Evolutionary conservation across 352 stramenopile genomes (phyloP).

Genomic region (Pythium pyrilobum): DNA sequence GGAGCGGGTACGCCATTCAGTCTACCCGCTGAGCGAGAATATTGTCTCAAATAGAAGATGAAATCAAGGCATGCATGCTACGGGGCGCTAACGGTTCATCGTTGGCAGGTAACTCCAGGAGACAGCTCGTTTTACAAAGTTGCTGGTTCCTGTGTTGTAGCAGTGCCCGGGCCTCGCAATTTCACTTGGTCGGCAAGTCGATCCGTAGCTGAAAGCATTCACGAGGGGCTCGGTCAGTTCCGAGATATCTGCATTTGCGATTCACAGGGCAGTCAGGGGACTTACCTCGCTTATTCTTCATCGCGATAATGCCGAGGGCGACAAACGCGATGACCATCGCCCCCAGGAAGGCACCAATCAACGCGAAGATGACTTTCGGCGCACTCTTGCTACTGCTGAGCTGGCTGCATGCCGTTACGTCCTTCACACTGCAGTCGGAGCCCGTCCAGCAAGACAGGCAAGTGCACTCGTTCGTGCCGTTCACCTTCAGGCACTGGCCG

Average conservation of each 20-base stretch:
- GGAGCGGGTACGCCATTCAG: too few species aligned
- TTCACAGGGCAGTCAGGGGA: too few species aligned
- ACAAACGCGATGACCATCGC: constrained; percentile 75
- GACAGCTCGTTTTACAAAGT: neutral
- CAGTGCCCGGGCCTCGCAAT: neutral
- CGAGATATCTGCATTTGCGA: neutral
- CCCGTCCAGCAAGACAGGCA: constrained; percentile 76
- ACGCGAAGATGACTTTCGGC: constrained; percentile 63
- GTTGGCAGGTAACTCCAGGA: neutral
- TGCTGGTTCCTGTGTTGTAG: neutral
- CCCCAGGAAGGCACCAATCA: constrained; percentile 53
- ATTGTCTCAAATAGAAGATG: too few species aligned
- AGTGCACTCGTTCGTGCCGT: constrained; percentile 57
- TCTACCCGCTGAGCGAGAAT: too few species aligned
- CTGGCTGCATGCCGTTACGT: constrained; percentile 51
- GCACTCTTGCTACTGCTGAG: constrained; percentile 50
- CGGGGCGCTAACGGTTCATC: too few species aligned
- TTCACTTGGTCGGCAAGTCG: neutral
- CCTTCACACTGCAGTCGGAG: constrained; percentile 65
- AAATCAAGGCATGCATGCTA: too few species aligned
- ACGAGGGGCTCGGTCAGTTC: too few species aligned
- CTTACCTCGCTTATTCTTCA: constrained; percentile 69
- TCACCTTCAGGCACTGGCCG: constrained; percentile 61
- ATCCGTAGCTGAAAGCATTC: neutral
- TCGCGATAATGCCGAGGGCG: constrained; percentile 49